phyloP scores from a whole-genome alignment of 345 rosid species.

The Salix viminalis region DNA sequence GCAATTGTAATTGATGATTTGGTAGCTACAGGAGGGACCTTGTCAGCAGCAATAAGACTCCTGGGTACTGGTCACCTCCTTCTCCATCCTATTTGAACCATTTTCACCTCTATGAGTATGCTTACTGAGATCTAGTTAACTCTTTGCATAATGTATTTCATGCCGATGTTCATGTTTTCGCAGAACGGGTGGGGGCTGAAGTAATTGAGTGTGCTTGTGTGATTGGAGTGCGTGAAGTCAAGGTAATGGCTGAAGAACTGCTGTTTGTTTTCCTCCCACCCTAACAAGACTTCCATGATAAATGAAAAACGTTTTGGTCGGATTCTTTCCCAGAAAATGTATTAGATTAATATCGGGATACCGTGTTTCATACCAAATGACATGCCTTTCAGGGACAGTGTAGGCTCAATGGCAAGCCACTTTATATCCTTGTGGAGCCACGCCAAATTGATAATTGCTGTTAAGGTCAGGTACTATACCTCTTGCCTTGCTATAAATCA shows the following conservation, averaged over 20 bases:
- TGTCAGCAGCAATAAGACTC: slow-evolving; percentile 75
- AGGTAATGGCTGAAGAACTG: slow-evolving; percentile 33
- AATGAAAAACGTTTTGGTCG: neutral
- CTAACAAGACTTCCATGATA: neutral
- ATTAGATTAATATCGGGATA: neutral
- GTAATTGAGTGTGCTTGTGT: slow-evolving; percentile 78
- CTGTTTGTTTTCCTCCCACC: neutral
- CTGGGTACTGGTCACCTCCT: slow-evolving; percentile 38
- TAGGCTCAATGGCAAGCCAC: slow-evolving; percentile 50
- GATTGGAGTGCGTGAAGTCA: slow-evolving; percentile 66
- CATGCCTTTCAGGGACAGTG: slow-evolving; percentile 45
- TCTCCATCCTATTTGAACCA: neutral
- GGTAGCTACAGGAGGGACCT: slow-evolving; percentile 87
- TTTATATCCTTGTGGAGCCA: slow-evolving; percentile 68
- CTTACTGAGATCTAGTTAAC: neutral
- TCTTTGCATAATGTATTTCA: neutral
- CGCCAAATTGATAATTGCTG: slow-evolving; percentile 36
- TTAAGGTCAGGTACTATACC: slow-evolving; percentile 14
- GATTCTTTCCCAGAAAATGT: neutral
- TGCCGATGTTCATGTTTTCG: neutral
- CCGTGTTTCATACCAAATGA: neutral
- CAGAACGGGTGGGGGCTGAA: slow-evolving; percentile 63
- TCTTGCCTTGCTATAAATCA: neutral
- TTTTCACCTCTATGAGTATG: neutral
- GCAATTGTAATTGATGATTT: slow-evolving; percentile 73